Percentiles rank a stretch among this genome's conserved stretches.
Evolutionary conservation across 345 rosid species (phyloP).

Genomic region (Gossypium sturtianum): DNA sequence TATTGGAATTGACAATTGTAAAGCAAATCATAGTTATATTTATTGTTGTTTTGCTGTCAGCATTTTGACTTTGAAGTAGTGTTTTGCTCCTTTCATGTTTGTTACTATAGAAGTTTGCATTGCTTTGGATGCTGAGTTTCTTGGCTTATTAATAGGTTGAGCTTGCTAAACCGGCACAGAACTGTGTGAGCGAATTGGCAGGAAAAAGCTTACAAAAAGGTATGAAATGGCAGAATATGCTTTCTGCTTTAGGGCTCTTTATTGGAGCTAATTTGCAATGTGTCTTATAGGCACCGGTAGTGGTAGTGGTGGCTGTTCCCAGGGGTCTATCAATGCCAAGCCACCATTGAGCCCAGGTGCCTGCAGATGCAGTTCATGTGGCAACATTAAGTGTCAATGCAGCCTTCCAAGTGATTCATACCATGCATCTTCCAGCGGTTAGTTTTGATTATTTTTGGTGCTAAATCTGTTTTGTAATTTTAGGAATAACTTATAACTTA

Average conservation of each 20-base stretch:
- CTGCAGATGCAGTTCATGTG: constrained; percentile 42
- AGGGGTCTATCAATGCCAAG: constrained; percentile 24
- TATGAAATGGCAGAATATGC: constrained; percentile 33
- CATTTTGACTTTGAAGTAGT: not conserved
- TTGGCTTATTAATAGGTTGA: constrained; percentile 30
- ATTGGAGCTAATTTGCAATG: constrained; percentile 20
- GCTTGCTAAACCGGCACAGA: constrained; percentile 28
- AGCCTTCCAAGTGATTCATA: constrained; percentile 28
- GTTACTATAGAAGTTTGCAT: not conserved
- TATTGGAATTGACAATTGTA: not conserved
- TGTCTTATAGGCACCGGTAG: constrained; percentile 23
- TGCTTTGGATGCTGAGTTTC: not conserved
- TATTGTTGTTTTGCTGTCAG: not conserved
- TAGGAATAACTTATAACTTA: not conserved
- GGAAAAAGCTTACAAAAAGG: constrained; percentile 44
- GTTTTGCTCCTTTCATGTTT: not conserved
- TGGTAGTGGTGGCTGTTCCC: constrained; percentile 23
- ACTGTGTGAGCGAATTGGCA: constrained; percentile 15
- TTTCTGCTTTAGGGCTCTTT: constrained; percentile 36
- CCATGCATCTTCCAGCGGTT: constrained; percentile 34
- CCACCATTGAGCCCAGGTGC: constrained; percentile 24
- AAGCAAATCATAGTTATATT: not conserved
- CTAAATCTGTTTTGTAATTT: not conserved
- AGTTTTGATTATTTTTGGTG: constrained; percentile 10
- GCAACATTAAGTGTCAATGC: constrained; percentile 32